These are phyloP conservation scores for Neophaeococcomyces aloes DNA, from an alignment of 2,329 filamentous ascomycete species.

Conservation along the genomic window DNA sequence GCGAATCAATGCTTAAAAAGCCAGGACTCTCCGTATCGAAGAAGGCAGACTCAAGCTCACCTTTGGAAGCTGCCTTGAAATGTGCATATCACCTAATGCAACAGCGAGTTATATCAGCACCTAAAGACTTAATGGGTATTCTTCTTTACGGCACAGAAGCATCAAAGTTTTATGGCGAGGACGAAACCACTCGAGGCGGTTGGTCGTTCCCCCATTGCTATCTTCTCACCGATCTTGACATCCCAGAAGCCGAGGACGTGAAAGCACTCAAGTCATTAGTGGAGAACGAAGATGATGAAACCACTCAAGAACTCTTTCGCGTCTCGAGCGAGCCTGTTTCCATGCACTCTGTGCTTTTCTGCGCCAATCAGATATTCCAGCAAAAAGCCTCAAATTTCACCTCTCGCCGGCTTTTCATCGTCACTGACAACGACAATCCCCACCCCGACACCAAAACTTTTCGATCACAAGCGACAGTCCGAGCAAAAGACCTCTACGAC, in stretches of 20 bases:
- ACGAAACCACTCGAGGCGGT: constrained; percentile 45
- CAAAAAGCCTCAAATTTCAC: constrained; percentile 91
- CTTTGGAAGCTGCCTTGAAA: constrained; percentile 75
- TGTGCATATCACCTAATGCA: constrained; percentile 94
- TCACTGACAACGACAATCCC: constrained; percentile 88
- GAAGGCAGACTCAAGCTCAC: constrained; percentile 67
- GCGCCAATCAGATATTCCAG: constrained; percentile 92
- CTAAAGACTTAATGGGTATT: constrained; percentile 94
- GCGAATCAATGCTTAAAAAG: constrained; percentile 67
- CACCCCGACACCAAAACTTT: constrained; percentile 61
- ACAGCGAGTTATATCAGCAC: constrained; percentile 93
- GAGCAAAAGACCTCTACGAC: constrained; percentile 91
- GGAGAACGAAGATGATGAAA: constrained; percentile 57
- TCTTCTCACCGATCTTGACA: constrained; percentile 73
- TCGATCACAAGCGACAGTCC: constrained; percentile 66
- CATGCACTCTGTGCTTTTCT: constrained; percentile 87
- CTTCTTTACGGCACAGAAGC: constrained; percentile 81
- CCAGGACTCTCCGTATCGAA: constrained; percentile 58
- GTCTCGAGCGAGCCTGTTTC: constrained; percentile 59
- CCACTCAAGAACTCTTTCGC: constrained; percentile 56
- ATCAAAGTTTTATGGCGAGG: constrained; percentile 64
- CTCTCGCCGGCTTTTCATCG: constrained; percentile 84
- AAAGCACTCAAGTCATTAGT: constrained; percentile 65
- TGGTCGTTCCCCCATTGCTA: constrained; percentile 84
- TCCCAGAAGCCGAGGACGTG: constrained; percentile 79